Percentiles rank a stretch among this genome's conserved stretches.
Conservation (phyloP, 1,284 basidiomycete species). For the Malassezia dermatis region DNA sequence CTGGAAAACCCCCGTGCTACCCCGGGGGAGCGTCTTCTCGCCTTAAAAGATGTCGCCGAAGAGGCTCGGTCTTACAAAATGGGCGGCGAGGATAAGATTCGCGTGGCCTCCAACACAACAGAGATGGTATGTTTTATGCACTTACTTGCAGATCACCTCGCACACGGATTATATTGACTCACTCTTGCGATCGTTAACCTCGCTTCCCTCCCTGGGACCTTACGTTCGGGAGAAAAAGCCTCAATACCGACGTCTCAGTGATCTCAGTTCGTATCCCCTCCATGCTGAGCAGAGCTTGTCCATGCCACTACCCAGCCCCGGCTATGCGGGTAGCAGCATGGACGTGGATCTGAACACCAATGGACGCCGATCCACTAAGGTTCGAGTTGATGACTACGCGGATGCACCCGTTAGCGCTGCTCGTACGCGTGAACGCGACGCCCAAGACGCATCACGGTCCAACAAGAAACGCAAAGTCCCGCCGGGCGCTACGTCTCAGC, state of each 20-base stretch:
- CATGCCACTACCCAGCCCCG: neutral
- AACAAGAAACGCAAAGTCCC: constrained; percentile 30
- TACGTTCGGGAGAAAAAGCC: constrained; percentile 8
- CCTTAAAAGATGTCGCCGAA: constrained; percentile 83
- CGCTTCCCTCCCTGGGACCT: constrained; percentile 28
- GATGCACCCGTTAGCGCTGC: neutral
- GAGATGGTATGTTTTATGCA: constrained; percentile 56
- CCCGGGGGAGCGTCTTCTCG: constrained; percentile 70
- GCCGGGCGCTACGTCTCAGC: neutral
- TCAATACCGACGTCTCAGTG: constrained; percentile 3
- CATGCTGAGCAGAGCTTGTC: neutral
- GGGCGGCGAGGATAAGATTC: constrained; percentile 96
- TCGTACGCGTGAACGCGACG: constrained; percentile 5
- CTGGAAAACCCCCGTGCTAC: constrained; percentile 56
- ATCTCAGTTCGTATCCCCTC: neutral
- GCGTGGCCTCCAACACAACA: constrained; percentile 84
- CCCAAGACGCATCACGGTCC: neutral
- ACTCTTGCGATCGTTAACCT: constrained; percentile 30
- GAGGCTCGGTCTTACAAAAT: constrained; percentile 82
- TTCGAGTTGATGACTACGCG: neutral
- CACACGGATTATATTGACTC: constrained; percentile 45
- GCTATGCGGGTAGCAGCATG: neutral
- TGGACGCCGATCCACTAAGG: neutral
- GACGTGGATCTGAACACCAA: neutral
- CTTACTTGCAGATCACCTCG: constrained; percentile 29